Evolutionary conservation across 805 yeast genomes (phyloP).

Genomic region (Sugiyamaella chiloensis): DNA sequence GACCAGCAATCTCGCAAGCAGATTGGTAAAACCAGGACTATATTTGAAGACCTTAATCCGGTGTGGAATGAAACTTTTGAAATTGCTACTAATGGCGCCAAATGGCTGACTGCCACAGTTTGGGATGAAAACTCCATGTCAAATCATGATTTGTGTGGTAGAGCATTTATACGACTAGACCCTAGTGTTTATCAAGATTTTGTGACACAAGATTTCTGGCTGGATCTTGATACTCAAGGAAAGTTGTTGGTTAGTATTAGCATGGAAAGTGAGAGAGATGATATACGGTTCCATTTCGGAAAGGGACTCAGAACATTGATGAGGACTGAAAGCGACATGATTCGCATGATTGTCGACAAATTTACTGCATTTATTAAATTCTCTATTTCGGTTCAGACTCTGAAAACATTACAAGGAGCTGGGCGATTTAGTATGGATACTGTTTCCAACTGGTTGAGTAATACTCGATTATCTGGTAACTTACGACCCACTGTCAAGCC

Average conservation of each 20-base stretch:
- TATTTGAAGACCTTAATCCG: constrained; percentile 62
- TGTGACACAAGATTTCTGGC: constrained; percentile 56
- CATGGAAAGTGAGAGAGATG: constrained; percentile 74
- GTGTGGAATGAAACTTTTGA: constrained; percentile 89
- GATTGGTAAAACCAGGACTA: constrained; percentile 66
- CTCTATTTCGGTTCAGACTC: constrained; percentile 54
- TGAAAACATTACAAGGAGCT: constrained; percentile 43
- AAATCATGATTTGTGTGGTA: constrained; percentile 63
- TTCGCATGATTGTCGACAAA: constrained; percentile 67
- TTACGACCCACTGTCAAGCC: neutral
- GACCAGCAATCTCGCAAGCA: constrained; percentile 54
- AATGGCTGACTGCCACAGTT: constrained; percentile 55
- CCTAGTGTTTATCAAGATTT: constrained; percentile 62
- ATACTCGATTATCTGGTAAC: constrained; percentile 16
- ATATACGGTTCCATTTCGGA: constrained; percentile 79
- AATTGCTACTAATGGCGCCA: constrained; percentile 40
- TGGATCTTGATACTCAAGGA: constrained; percentile 69
- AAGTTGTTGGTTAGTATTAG: constrained; percentile 61
- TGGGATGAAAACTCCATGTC: constrained; percentile 63
- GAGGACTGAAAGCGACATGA: constrained; percentile 62
- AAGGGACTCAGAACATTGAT: constrained; percentile 63
- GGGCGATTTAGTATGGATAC: constrained; percentile 27
- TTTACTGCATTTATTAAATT: constrained; percentile 61
- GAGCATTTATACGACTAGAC: constrained; percentile 57
- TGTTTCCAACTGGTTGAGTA: constrained; percentile 35